These are phyloP conservation scores for Didymosphaeria variabile DNA, from an alignment of 2,329 filamentous ascomycete genomes.

Conservation along the genomic window DNA sequence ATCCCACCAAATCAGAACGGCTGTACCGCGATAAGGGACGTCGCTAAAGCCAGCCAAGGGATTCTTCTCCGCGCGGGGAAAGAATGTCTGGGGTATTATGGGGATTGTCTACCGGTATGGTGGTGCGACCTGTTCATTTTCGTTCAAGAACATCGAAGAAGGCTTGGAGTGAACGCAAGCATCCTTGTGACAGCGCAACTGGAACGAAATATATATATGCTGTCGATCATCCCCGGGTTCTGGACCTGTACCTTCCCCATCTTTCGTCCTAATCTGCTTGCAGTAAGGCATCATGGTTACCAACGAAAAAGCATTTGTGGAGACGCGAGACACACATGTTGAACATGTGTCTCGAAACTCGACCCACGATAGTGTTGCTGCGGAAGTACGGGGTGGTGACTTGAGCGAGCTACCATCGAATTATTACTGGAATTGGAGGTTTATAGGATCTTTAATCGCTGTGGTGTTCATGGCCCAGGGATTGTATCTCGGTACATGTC, in stretches of 20 bases:
- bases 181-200: background rate
- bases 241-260: background rate
- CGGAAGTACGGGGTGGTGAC: conserved; percentile 22
- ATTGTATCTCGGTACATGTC: conserved; percentile 24
- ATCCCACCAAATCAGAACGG: background rate
- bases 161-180: background rate
- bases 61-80: conserved; percentile 1
- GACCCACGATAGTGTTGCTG: conserved; percentile 11
- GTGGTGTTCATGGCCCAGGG: conserved; percentile 28
- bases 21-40: background rate
- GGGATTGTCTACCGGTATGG: conserved; percentile 10
- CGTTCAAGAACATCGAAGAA: background rate
- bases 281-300: conserved; percentile 6
- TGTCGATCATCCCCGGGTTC: conserved; percentile 8
- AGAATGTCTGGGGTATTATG: conserved; percentile 3
- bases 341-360: conserved; percentile 14
- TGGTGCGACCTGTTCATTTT: background rate
- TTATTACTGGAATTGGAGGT: conserved; percentile 29
- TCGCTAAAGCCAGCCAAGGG: background rate
- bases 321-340: conserved; percentile 14
- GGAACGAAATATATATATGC: conserved; percentile 2
- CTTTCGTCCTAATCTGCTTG: background rate
- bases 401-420: conserved; percentile 25
- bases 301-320: conserved; percentile 15
- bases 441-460: conserved; percentile 25